A percentile compares a stretch with the other conserved stretches of the same genome.
phyloP scores from a whole-genome alignment of 306 rosid species.

The Cotoneaster glaucophyllus region DNA sequence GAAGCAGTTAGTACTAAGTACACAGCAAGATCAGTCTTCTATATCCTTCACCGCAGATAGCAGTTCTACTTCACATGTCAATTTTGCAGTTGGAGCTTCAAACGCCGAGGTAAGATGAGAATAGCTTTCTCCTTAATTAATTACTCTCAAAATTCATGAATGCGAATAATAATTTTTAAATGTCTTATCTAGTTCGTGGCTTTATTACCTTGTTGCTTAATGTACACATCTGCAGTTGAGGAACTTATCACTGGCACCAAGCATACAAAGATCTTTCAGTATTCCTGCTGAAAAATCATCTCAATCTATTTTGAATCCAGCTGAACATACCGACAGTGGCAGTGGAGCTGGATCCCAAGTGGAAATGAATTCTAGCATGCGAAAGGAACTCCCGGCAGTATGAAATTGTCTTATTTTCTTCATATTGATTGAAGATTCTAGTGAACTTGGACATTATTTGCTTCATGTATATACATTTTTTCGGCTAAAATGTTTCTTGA shows the following conservation, averaged over 20 bases:
- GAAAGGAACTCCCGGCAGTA: constrained; percentile 77
- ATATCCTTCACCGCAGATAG: constrained; percentile 1
- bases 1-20: constrained; percentile 17
- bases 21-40: constrained; percentile 26
- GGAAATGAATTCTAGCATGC: constrained; percentile 34
- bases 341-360: constrained; percentile 22
- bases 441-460: not conserved
- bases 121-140: not conserved
- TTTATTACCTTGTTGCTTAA: constrained; percentile 12
- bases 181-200: not conserved
- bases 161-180: not conserved
- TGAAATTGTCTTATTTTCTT: constrained; percentile 8
- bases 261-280: constrained; percentile 24
- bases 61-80: constrained; percentile 19
- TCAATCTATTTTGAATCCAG: constrained; percentile 31
- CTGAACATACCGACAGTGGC: constrained; percentile 23
- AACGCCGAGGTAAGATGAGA: constrained; percentile 43
- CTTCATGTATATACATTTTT: not conserved
- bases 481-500: not conserved
- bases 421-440: not conserved
- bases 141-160: not conserved
- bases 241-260: constrained; percentile 13
- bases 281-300: constrained; percentile 24
- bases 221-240: constrained; percentile 27
- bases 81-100: constrained; percentile 14